These are phyloP conservation scores for Fusarium stilboides DNA, from an alignment of 2,329 filamentous ascomycete species.

Conservation along the genomic window DNA sequence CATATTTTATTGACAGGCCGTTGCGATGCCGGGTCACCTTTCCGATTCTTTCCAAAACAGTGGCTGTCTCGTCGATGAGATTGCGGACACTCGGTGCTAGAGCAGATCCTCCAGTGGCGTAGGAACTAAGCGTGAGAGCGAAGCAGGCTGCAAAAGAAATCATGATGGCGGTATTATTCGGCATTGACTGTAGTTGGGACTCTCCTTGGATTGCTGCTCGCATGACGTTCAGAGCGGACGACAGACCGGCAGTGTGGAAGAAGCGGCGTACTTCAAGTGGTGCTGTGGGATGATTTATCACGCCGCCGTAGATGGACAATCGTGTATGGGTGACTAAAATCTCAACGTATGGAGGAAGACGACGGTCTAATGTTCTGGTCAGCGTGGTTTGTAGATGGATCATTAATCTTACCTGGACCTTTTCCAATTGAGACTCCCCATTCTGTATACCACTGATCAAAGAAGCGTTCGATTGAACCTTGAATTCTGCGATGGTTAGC, in stretches of 20 bases:
- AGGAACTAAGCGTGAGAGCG: conserved; percentile 74
- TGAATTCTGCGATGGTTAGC: conserved; percentile 62
- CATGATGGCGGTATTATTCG: conserved; percentile 85
- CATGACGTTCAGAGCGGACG: conserved; percentile 81
- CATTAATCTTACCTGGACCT: conserved; percentile 60
- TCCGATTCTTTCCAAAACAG: conserved; percentile 78
- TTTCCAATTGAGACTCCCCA: conserved; percentile 73
- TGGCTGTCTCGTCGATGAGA: conserved; percentile 77
- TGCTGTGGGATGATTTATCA: conserved; percentile 82
- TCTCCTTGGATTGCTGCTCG: conserved; percentile 81
- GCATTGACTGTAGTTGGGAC: conserved; percentile 79
- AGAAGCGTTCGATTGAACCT: conserved; percentile 75
- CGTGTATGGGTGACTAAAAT: conserved; percentile 81
- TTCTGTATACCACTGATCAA: conserved; percentile 74
- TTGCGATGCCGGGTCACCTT: conserved; percentile 76
- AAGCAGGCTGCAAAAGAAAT: conserved; percentile 82
- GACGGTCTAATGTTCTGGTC: conserved; percentile 58
- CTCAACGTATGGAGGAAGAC: conserved; percentile 80
- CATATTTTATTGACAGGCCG: conserved; percentile 71
- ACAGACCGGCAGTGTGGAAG: conserved; percentile 79
- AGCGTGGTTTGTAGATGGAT: not conserved
- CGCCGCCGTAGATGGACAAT: conserved; percentile 80
- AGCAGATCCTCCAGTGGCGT: conserved; percentile 69
- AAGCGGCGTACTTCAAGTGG: conserved; percentile 79
- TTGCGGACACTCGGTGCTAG: conserved; percentile 74